A percentile compares a stretch with the other conserved stretches of the same genome.
phyloP scores from a whole-genome alignment of 1,284 basidiomycete species.

The Ceratobasidium sp. region DNA sequence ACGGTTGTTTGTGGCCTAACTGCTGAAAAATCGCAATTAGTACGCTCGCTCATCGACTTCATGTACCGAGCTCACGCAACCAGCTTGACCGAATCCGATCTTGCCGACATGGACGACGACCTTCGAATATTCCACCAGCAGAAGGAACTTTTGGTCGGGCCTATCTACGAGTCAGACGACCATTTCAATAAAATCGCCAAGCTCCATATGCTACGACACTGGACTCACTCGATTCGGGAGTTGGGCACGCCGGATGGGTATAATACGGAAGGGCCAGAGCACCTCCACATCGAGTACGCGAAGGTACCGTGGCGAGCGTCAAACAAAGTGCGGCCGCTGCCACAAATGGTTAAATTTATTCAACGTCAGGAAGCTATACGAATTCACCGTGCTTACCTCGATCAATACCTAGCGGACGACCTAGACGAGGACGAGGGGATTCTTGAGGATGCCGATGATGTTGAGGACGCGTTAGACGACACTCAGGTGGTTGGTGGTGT shows the following conservation, averaged over 20 bases:
- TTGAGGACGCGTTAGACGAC: not conserved
- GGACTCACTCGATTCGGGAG: conserved; percentile 6
- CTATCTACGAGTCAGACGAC: not conserved
- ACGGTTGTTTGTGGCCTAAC: not conserved
- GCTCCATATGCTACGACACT: conserved; percentile 35
- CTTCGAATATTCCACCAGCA: not conserved
- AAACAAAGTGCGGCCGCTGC: conserved; percentile 1
- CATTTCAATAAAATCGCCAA: conserved; percentile 20
- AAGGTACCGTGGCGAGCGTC: conserved; percentile 12
- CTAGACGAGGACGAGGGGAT: not conserved
- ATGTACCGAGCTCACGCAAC: conserved; percentile 10
- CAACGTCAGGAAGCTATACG: conserved; percentile 8
- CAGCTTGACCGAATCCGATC: conserved; percentile 5
- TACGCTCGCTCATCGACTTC: conserved; percentile 2
- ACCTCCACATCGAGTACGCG: conserved; percentile 38
- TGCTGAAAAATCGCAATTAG: not conserved
- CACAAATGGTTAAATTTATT: conserved; percentile 1
- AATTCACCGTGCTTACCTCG: not conserved
- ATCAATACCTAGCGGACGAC: not conserved
- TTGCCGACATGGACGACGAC: not conserved
- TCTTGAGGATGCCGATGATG: not conserved
- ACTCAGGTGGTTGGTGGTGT: too few relatives aligned
- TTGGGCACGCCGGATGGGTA: conserved; percentile 41
- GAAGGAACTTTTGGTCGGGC: conserved; percentile 2
- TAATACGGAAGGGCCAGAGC: conserved; percentile 42